Conservation (phyloP, 139 green algal species). For the Auxenochlorella pyrenoidosa region DNA sequence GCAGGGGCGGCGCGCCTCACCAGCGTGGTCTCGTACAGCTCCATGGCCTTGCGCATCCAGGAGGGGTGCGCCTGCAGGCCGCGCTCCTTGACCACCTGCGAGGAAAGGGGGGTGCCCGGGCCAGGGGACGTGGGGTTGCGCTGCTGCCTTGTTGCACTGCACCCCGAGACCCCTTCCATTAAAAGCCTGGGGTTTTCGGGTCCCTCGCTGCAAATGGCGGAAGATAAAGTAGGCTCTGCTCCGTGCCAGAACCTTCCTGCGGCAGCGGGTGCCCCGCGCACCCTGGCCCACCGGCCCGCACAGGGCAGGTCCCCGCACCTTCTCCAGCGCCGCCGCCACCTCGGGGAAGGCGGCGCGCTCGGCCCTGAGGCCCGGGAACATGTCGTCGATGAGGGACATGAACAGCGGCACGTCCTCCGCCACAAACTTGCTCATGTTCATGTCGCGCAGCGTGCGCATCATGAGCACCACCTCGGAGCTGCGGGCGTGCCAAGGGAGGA, state of each 20-base stretch:
- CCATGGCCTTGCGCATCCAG: constrained; percentile 96
- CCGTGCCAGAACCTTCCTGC: too few species aligned
- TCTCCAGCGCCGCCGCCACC: constrained; percentile 77
- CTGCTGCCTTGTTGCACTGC: too few species aligned
- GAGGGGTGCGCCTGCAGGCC: constrained; percentile 82
- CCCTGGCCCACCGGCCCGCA: too few species aligned
- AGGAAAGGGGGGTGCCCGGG: not conserved
- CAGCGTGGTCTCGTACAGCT: constrained; percentile 95
- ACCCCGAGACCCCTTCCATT: too few species aligned
- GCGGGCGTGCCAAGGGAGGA: too few species aligned
- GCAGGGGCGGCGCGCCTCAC: too few species aligned
- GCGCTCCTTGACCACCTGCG: constrained; percentile 55
- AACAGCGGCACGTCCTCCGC: constrained; percentile 97
- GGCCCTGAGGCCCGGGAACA: constrained; percentile 90
- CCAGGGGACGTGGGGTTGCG: too few species aligned
- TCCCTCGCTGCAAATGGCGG: too few species aligned
- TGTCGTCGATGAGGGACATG: constrained; percentile 93
- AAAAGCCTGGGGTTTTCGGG: too few species aligned
- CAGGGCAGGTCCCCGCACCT: constrained; percentile 49
- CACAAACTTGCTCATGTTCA: constrained; percentile 99
- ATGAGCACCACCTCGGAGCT: constrained; percentile 75
- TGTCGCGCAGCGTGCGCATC: constrained; percentile 92
- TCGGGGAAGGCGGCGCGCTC: constrained; percentile 82
- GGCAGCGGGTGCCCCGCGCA: too few species aligned
- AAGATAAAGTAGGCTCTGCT: too few species aligned